Evolutionary conservation across 192 early-diverging fungal genomes (phyloP).

Genomic region (Nowakowskiella sp.): DNA sequence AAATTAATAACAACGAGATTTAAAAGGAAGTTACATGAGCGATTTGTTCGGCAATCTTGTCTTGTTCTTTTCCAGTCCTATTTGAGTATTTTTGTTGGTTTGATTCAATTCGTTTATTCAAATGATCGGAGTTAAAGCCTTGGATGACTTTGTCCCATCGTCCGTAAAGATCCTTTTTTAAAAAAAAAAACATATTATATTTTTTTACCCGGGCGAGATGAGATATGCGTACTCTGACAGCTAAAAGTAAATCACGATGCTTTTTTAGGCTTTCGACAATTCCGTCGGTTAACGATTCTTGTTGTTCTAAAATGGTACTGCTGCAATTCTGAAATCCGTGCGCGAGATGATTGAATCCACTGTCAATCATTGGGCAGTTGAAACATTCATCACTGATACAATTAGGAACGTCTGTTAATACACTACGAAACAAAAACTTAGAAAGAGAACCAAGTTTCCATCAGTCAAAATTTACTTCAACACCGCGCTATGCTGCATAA

Average conservation of each 20-base stretch:
- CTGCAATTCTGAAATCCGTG: slow-evolving; percentile 36
- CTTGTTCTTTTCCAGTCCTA: slow-evolving; percentile 26
- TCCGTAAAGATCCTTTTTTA: slow-evolving; percentile 44
- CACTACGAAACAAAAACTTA: slow-evolving; percentile 23
- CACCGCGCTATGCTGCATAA: slow-evolving; percentile 45
- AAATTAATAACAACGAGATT: not conserved
- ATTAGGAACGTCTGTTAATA: slow-evolving; percentile 43
- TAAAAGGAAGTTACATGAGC: slow-evolving; percentile 24
- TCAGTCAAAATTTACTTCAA: slow-evolving; percentile 36
- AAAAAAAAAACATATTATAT: no score
- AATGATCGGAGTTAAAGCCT: slow-evolving; percentile 34
- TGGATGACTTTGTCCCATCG: slow-evolving; percentile 39
- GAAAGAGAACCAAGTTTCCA: slow-evolving; percentile 1
- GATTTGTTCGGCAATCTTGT: slow-evolving; percentile 17
- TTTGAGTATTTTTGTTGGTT: slow-evolving; percentile 36
- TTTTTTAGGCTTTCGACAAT: slow-evolving; percentile 56
- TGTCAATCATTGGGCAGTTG: slow-evolving; percentile 42
- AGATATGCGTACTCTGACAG: slow-evolving; percentile 32
- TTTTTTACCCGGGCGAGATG: no score
- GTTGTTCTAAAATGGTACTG: slow-evolving; percentile 34
- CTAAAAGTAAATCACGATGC: slow-evolving; percentile 56
- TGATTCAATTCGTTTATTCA: slow-evolving; percentile 46
- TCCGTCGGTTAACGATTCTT: slow-evolving; percentile 28
- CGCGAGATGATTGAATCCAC: slow-evolving; percentile 40
- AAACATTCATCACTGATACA: slow-evolving; percentile 52